Evolutionary conservation across 306 rosid species (phyloP).

Genomic region (Castanea crenata): DNA sequence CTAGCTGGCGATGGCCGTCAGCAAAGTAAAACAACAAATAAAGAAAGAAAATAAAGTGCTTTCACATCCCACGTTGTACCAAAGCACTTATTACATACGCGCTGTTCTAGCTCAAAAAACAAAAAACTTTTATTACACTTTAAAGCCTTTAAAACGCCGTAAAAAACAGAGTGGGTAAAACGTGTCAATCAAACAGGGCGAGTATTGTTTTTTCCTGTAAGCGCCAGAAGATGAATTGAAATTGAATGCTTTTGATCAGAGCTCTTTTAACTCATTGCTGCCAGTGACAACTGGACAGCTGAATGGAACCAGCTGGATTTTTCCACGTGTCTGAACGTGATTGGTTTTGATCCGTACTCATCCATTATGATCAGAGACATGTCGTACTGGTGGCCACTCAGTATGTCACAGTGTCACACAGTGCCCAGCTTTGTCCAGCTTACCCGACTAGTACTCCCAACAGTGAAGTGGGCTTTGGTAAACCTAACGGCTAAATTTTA

Average conservation of each 20-base stretch:
- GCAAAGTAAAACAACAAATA: slow-evolving; percentile 2
- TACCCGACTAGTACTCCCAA: too few relatives aligned
- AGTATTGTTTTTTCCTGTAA: not conserved
- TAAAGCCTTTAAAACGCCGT: too few relatives aligned
- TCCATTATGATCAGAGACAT: not conserved
- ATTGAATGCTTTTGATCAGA: not conserved
- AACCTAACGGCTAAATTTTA: slow-evolving; percentile 62
- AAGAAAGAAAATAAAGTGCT: slow-evolving; percentile 11
- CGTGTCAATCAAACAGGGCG: slow-evolving; percentile 2
- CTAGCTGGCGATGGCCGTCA: slow-evolving; percentile 59
- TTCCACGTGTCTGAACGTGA: not conserved
- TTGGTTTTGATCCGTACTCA: slow-evolving; percentile 16
- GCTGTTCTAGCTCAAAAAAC: too few relatives aligned
- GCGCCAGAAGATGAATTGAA: not conserved
- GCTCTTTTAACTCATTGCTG: slow-evolving; percentile 7
- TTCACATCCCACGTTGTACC: not conserved
- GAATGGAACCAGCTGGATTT: slow-evolving; percentile 48
- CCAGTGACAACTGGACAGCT: slow-evolving; percentile 57
- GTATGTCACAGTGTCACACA: not conserved
- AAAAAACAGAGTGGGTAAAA: too few relatives aligned
- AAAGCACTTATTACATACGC: not conserved
- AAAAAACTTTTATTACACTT: too few relatives aligned
- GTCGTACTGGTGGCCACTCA: slow-evolving; percentile 13
- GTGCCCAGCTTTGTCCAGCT: slow-evolving; percentile 67
- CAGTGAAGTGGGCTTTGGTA: not conserved